Evolutionary conservation across 192 early-diverging fungal genomes (phyloP).

Genomic region (Backusella luteola): DNA sequence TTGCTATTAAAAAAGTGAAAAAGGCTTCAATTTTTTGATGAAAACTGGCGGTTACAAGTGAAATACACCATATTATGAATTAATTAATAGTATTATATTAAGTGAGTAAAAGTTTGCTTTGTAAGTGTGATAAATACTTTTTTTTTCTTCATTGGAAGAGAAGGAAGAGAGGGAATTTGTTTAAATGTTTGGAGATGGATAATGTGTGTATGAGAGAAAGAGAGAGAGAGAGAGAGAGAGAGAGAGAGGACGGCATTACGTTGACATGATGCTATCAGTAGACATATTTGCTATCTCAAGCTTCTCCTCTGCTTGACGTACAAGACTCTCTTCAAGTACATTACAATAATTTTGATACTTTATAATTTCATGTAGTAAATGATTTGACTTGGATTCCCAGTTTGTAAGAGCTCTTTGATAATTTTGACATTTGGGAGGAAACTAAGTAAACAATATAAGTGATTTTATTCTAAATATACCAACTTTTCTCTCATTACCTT

Average conservation of each 20-base stretch:
- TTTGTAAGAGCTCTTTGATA: constrained; percentile 68
- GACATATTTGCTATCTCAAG: neutral
- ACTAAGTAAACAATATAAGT: constrained; percentile 40
- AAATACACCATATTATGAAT: no score
- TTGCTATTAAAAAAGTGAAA: no score
- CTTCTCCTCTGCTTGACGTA: neutral
- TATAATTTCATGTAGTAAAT: constrained; percentile 79
- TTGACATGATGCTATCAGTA: neutral
- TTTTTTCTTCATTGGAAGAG: neutral
- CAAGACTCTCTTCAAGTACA: constrained; percentile 54
- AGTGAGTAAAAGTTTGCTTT: neutral
- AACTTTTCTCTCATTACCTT: constrained; percentile 18
- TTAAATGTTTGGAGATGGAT: neutral
- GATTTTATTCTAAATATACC: neutral
- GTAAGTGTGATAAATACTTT: neutral
- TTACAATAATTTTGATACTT: constrained; percentile 82
- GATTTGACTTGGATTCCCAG: constrained; percentile 79
- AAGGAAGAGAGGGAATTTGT: neutral
- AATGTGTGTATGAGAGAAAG: neutral
- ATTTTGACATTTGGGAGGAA: constrained; percentile 55
- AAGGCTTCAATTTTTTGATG: no score
- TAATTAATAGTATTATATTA: neutral
- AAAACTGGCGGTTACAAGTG: no score
- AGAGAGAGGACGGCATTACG: neutral
- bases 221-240: neutral